A percentile compares a stretch with the other conserved stretches of the same genome.
Evolutionary conservation across 1,284 basidiomycete genomes (phyloP).

Genomic region (Hemileia vastatrix): DNA sequence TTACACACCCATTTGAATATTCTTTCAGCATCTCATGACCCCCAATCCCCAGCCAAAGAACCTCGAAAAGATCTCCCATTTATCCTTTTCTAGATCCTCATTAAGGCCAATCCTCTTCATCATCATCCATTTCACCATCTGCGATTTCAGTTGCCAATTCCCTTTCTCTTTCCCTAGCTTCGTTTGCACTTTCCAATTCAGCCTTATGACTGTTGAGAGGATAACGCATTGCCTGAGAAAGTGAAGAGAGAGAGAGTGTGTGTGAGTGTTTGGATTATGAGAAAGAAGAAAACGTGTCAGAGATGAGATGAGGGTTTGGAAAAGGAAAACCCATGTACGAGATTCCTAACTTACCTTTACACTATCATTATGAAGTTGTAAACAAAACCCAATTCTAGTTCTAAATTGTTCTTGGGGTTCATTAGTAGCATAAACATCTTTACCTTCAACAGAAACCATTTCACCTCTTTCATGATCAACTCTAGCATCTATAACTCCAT

Average conservation of each 20-base stretch:
- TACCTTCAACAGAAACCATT: constrained; percentile 63
- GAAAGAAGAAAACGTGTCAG: not conserved
- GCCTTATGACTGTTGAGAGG: constrained; percentile 90
- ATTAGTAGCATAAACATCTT: constrained; percentile 68
- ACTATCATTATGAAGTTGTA: constrained; percentile 63
- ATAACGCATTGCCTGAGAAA: constrained; percentile 96
- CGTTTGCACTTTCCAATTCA: constrained; percentile 80
- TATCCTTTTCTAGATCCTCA: no score
- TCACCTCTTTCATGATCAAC: constrained; percentile 88
- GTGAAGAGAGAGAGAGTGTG: not conserved
- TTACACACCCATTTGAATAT: no score
- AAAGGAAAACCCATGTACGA: not conserved
- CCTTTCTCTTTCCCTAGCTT: constrained; percentile 81
- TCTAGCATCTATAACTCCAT: constrained; percentile 80
- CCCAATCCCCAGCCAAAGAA: no score
- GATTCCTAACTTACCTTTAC: no score
- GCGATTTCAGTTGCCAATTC: constrained; percentile 55
- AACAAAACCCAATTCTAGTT: constrained; percentile 74
- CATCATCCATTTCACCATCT: constrained; percentile 40
- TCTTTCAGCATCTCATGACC: no score
- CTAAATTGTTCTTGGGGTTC: constrained; percentile 84
- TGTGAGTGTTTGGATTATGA: not conserved
- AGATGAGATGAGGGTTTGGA: not conserved
- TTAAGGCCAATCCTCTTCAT: no score
- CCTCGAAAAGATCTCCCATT: no score